phyloP scores from a whole-genome alignment of 2,329 filamentous ascomycete genomes.

The Alternaria ethzedia region DNA sequence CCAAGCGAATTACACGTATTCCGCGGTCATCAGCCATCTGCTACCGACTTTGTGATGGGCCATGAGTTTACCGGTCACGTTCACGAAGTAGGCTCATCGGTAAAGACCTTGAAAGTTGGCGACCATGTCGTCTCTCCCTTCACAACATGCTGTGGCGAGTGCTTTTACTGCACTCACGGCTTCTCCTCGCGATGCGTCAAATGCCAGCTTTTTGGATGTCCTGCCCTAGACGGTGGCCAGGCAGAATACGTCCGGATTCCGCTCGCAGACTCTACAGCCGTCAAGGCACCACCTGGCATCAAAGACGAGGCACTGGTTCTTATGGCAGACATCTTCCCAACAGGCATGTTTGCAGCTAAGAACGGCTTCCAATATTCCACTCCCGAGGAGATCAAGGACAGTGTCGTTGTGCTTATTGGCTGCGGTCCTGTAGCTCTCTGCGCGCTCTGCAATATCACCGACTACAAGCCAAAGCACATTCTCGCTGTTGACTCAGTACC shows the following conservation, averaged over 20 bases:
- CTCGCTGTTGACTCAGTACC: constrained; percentile 82
- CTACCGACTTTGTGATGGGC: constrained; percentile 72
- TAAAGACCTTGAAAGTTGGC: constrained; percentile 73
- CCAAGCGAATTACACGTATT: constrained; percentile 82
- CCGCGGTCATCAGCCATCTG: constrained; percentile 77
- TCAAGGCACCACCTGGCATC: constrained; percentile 74
- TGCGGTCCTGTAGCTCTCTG: constrained; percentile 84
- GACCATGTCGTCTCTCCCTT: constrained; percentile 85
- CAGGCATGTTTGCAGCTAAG: constrained; percentile 79
- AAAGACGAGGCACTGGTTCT: constrained; percentile 77
- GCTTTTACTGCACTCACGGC: constrained; percentile 83
- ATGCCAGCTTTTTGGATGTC: constrained; percentile 72
- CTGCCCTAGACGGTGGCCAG: constrained; percentile 75
- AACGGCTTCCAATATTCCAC: constrained; percentile 74
- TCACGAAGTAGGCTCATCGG: constrained; percentile 68
- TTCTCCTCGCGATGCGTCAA: constrained; percentile 79
- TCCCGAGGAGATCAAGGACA: constrained; percentile 64
- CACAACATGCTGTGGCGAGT: constrained; percentile 67
- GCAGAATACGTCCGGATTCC: constrained; percentile 79
- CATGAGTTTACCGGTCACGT: constrained; percentile 88
- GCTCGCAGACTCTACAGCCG: constrained; percentile 78
- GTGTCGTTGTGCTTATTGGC: constrained; percentile 79
- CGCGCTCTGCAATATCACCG: constrained; percentile 77
- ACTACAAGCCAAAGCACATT: constrained; percentile 75
- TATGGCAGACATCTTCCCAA: constrained; percentile 92